Evolutionary conservation across 2,329 filamentous ascomycete species (phyloP), one percentile per base, ranked within the genome.

Genomic region (Aureobasidium sp.): DNA sequence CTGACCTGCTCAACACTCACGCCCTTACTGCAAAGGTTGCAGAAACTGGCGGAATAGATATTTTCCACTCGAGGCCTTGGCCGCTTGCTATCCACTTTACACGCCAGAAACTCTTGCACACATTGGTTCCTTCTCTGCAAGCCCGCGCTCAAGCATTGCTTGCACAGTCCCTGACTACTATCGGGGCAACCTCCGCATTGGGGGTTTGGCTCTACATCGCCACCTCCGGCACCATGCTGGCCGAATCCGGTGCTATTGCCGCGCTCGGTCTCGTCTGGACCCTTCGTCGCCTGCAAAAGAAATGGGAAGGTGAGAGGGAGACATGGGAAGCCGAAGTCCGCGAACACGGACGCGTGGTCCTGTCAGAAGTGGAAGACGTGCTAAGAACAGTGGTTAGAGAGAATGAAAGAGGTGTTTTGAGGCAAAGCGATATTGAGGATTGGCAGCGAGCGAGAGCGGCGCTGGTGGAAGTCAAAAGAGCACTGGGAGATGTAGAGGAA

Each of bases 91-190:
- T 97, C 63, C 79, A 87, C 15, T 80, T 83, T 30, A 86, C 87
- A 8, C 84, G 91, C n/a, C 77, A 81, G 32, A 67, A 73, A 15
- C 74, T 80, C 44, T 67, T 77, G 30, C 68, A 71, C 13, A 70
- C 72, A 3, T 70, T 74, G 1, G 71, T 81, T 0, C 77, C 78
- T 0, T 68, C 71, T 0, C 69, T 81, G 2, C 78, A 80, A 63
- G 72, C 74, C 0, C 72, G 76, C 41, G 78, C 76, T 6, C 79
- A 80, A 67, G 69, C 69, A 2, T 70, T 77, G 2, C 85, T 96
- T 5, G 71, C 95, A 5, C 86, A 91, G 69, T 89, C 89, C 0
- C 76, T 90, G 0, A 87, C 86, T 58, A 90, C 90, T 0, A 88
- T 89, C 0, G 84, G 85, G 5, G 75, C 72, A 63, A 77, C 69